phyloP scores from a whole-genome alignment of 1,284 basidiomycete species.

The Ceratobasidium sp. region DNA sequence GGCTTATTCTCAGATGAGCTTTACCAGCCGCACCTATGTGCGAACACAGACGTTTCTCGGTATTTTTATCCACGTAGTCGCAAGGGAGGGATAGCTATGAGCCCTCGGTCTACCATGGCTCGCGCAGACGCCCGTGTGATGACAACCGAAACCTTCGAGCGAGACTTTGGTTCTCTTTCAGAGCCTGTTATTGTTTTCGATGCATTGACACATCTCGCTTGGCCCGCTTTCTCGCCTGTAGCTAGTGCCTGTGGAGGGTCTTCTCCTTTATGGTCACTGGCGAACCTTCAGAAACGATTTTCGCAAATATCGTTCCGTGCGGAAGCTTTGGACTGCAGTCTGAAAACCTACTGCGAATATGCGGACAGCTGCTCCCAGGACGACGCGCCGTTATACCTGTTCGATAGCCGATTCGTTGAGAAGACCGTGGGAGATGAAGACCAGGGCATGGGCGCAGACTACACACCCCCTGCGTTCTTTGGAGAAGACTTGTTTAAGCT shows the following conservation, averaged over 20 bases:
- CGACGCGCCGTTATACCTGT: conserved; percentile 56
- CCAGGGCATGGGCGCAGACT: conserved; percentile 52
- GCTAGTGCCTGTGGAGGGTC: background rate
- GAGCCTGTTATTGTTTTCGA: conserved; percentile 54
- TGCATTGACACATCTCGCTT: conserved; percentile 52
- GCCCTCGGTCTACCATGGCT: conserved; percentile 42
- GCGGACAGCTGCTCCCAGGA: conserved; percentile 52
- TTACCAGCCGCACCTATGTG: conserved; percentile 54
- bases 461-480: conserved; percentile 53
- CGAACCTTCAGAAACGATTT: conserved; percentile 50
- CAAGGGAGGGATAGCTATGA: background rate
- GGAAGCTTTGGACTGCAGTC: conserved; percentile 53
- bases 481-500: conserved; percentile 54
- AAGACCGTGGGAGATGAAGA: conserved; percentile 48
- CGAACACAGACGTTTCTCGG: conserved; percentile 45
- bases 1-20: conserved; percentile 53
- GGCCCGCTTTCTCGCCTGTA: conserved; percentile 49
- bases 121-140: conserved; percentile 6
- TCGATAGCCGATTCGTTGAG: conserved; percentile 55
- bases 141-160: conserved; percentile 33
- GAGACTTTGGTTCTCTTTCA: conserved; percentile 41
- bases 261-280: conserved; percentile 51
- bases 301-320: conserved; percentile 51
- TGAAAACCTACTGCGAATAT: conserved; percentile 52
- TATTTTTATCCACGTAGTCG: conserved; percentile 47